Evolutionary conservation across 2,329 filamentous ascomycete genomes (phyloP).

Genomic region (Cladosporium sp.): DNA sequence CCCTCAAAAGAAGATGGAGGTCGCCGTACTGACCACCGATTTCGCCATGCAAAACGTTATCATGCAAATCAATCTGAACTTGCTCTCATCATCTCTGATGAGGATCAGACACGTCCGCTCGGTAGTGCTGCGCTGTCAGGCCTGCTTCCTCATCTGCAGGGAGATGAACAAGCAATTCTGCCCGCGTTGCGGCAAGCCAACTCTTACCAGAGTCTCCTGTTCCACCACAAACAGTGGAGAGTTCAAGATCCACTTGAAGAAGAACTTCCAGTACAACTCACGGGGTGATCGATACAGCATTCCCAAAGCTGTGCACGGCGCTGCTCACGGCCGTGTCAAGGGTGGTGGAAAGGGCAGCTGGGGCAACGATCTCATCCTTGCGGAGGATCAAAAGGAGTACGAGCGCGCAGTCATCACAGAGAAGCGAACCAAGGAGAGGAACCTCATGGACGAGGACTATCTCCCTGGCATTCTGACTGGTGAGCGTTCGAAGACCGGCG

Average conservation of each 20-base stretch:
- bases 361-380: slow-evolving; percentile 77
- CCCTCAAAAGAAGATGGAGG: slow-evolving; percentile 67
- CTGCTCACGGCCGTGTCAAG: slow-evolving; percentile 68
- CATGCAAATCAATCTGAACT: slow-evolving; percentile 88
- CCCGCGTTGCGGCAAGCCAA: slow-evolving; percentile 80
- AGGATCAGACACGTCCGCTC: slow-evolving; percentile 82
- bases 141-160: slow-evolving; percentile 79
- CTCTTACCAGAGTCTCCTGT: slow-evolving; percentile 79
- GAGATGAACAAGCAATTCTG: slow-evolving; percentile 91
- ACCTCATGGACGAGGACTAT: slow-evolving; percentile 94
- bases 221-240: slow-evolving; percentile 75
- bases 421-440: slow-evolving; percentile 63
- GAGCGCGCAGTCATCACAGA: slow-evolving; percentile 59
- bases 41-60: slow-evolving; percentile 98
- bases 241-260: slow-evolving; percentile 83
- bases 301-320: slow-evolving; percentile 82
- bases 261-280: slow-evolving; percentile 95
- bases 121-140: slow-evolving; percentile 89
- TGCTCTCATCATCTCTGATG: slow-evolving; percentile 73
- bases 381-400: slow-evolving; percentile 97
- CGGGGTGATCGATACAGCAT: slow-evolving; percentile 89
- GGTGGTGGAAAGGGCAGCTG: slow-evolving; percentile 80
- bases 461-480: slow-evolving; percentile 76
- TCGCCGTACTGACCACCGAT: slow-evolving; percentile 89
- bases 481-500: slow-evolving; percentile 55